Evolutionary conservation across 495 filamentous ascomycete species (phyloP).

Genomic region (Daldinia caldariorum): DNA sequence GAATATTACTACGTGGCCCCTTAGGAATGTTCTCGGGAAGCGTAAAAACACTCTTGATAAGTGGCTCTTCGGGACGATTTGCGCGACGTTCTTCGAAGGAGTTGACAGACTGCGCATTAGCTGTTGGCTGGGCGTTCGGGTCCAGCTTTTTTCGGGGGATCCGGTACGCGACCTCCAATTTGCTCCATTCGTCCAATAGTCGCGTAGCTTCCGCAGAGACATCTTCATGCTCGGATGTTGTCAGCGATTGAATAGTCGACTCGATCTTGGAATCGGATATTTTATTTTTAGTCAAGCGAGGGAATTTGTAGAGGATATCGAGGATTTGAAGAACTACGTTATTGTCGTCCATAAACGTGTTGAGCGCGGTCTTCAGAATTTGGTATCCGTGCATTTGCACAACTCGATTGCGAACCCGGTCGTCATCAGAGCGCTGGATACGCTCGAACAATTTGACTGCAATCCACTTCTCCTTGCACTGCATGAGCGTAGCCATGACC

Average conservation of each 20-base stretch:
- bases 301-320: conserved; percentile 87
- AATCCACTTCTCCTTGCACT: conserved; percentile 99
- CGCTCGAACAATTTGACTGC: conserved; percentile 91
- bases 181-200: conserved; percentile 86
- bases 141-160: conserved; percentile 81
- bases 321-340: conserved; percentile 90
- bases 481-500: conserved; percentile 98
- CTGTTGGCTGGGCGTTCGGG: conserved; percentile 47
- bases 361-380: conserved; percentile 86
- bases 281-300: conserved; percentile 94
- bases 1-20: conserved; percentile 71
- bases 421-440: conserved; percentile 89
- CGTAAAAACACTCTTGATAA: conserved; percentile 48
- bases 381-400: conserved; percentile 97
- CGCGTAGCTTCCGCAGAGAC: conserved; percentile 75
- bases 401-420: conserved; percentile 85
- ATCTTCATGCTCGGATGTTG: conserved; percentile 72
- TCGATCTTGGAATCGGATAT: conserved; percentile 98
- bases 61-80: conserved; percentile 66
- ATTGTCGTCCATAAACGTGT: conserved; percentile 84
- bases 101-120: conserved; percentile 53
- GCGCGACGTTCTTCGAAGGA: conserved; percentile 73
- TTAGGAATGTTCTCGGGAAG: conserved; percentile 66
- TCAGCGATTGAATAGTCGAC: conserved; percentile 76
- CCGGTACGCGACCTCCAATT: conserved; percentile 89